Conservation (phyloP, 2,329 filamentous ascomycete species). For the Xylaria digitata region DNA sequence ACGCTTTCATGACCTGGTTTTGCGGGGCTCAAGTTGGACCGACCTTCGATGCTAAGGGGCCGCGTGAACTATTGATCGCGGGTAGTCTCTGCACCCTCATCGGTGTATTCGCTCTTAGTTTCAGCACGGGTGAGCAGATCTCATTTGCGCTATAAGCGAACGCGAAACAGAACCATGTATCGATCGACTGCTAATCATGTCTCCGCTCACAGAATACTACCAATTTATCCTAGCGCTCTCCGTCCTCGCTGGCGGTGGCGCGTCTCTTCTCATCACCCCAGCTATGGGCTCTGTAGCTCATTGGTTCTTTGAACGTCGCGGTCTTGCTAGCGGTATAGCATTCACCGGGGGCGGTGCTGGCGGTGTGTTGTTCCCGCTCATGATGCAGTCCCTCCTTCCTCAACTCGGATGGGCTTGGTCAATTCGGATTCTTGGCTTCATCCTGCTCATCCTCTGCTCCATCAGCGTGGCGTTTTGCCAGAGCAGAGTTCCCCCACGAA, state of each 20-base stretch:
- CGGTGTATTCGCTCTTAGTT: slow-evolving; percentile 28
- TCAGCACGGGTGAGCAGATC: slow-evolving; percentile 23
- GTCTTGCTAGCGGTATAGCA: slow-evolving; percentile 28
- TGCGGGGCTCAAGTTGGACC: slow-evolving; percentile 29
- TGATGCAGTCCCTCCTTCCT: slow-evolving; percentile 32
- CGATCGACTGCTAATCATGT: neutral
- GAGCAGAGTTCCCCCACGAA: slow-evolving; percentile 19
- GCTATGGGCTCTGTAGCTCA: slow-evolving; percentile 31
- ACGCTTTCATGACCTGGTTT: slow-evolving; percentile 31
- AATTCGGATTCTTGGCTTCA: slow-evolving; percentile 24
- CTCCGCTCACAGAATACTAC: slow-evolving; percentile 19
- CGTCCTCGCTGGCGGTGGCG: slow-evolving; percentile 19
- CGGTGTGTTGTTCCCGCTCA: slow-evolving; percentile 25
- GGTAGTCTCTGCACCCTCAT: slow-evolving; percentile 30
- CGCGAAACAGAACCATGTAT: neutral
- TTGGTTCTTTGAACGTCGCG: slow-evolving; percentile 28
- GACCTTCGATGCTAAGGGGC: slow-evolving; percentile 28
- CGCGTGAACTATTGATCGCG: slow-evolving; percentile 24
- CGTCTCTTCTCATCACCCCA: slow-evolving; percentile 28
- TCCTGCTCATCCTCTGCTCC: slow-evolving; percentile 23
- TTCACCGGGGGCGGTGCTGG: slow-evolving; percentile 26
- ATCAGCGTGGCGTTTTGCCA: slow-evolving; percentile 24
- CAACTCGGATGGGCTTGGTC: slow-evolving; percentile 28
- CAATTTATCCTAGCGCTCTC: slow-evolving; percentile 31
- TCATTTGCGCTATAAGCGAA: too few species aligned